Conservation (phyloP, 2,329 filamentous ascomycete genomes). For the Huntiella savannae region DNA sequence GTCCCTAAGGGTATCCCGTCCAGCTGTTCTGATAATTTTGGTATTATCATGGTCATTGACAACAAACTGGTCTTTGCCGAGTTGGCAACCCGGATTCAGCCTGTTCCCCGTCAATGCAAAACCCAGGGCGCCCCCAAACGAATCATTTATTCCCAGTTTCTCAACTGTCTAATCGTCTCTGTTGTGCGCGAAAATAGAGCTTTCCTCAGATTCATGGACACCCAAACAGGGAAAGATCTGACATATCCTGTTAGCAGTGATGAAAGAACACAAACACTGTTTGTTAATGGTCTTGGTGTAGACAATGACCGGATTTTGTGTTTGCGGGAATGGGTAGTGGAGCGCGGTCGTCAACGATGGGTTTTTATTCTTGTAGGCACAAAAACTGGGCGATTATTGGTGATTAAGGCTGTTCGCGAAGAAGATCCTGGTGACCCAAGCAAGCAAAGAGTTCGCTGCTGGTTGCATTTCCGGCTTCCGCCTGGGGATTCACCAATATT, state of each 20-base stretch:
- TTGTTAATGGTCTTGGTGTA: conserved; percentile 37
- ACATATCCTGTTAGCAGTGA: conserved; percentile 27
- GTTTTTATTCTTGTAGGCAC: conserved; percentile 44
- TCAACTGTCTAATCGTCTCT: conserved; percentile 36
- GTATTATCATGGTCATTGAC: conserved; percentile 27
- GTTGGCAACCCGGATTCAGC: conserved; percentile 25
- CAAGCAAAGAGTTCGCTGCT: conserved; percentile 28
- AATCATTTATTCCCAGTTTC: conserved; percentile 33
- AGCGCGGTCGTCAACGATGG: conserved; percentile 37
- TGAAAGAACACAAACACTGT: conserved; percentile 21
- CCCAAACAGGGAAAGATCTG: conserved; percentile 32
- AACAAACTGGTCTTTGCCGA: conserved; percentile 33
- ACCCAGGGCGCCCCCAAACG: conserved; percentile 30
- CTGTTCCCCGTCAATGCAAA: conserved; percentile 30
- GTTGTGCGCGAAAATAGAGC: conserved; percentile 24
- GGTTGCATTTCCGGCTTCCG: conserved; percentile 31
- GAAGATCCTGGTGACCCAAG: conserved; percentile 10
- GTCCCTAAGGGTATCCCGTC: conserved; percentile 1
- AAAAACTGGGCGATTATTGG: conserved; percentile 32
- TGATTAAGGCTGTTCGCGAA: conserved; percentile 25
- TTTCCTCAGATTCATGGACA: conserved; percentile 37
- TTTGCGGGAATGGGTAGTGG: conserved; percentile 44
- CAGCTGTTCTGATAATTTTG: neutral
- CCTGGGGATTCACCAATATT: conserved; percentile 30
- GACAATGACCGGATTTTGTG: conserved; percentile 38